Base-by-base conservation (phyloP, 768 basidiomycete genomes). In the Galerina marginata region DNA sequence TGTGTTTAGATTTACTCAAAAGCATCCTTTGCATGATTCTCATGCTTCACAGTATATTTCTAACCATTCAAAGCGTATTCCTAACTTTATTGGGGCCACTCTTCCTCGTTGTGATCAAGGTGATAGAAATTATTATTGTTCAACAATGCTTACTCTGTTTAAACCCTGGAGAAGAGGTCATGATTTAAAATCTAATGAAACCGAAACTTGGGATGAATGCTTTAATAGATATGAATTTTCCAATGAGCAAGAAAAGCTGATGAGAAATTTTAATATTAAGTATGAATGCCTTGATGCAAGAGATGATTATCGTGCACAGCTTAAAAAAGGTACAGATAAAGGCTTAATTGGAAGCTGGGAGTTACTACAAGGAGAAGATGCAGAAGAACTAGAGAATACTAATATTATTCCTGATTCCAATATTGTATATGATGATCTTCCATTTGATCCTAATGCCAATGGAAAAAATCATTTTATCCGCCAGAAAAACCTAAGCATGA, bases 261-360 rank as follows among this genome's bases (percentile, higher is more conserved):
- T 68, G 58, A 54, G 65, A 2, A 71, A 72, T 52, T 71, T 75
- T 56, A 69, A 79, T 49, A 36, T 78, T 1, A 45, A 60, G 16
- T 74, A 77, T 69, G 75, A 79, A 63, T 78, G 77, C 56, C 42
- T 70, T 16, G 75, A 78, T 71, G 71, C 71, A 5, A 56, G 70
- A 37, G 74, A 79, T 64, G 75, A 77, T 49, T 74, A 69, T 42
- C 20, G 58, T 37, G 65, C 69, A 14, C 60, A 62, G 39, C 29
- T 64, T 43, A 67, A 63, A 33, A 59, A 54, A 54, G 54, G 54
- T 4, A 11, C 20, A 15, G 56, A 33, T 33, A 33, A 33, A 4
- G 20, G 38, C 0, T 7, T 12, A 23, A 10, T 62, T 23, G 11
- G 46, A 45, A 12, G 29, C 23, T 23, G 23, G 29, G 29, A 33